Conservation (phyloP, 352 stramenopile genomes). For the Phytophthora foliorum region DNA sequence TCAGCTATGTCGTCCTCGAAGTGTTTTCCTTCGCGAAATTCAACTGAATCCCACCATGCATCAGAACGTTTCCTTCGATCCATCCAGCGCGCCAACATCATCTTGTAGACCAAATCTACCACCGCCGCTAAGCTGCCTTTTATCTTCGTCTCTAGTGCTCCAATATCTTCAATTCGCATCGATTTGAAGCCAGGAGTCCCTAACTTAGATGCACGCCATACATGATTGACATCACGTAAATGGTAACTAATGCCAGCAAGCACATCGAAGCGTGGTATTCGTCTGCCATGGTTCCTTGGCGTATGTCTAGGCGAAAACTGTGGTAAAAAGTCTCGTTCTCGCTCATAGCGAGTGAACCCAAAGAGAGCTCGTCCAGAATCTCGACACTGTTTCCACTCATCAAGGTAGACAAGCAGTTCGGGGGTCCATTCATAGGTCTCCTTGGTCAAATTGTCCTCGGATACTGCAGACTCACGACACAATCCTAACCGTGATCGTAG, state of each 20-base stretch:
- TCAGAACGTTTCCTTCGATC: slow-evolving; percentile 28
- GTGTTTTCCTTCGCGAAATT: slow-evolving; percentile 9
- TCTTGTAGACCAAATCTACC: slow-evolving; percentile 54
- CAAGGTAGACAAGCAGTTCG: slow-evolving; percentile 53
- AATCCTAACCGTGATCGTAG: slow-evolving; percentile 26
- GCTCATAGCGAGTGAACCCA: slow-evolving; percentile 42
- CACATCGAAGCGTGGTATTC: slow-evolving; percentile 35
- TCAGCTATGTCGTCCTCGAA: background rate
- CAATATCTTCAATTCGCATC: slow-evolving; percentile 51
- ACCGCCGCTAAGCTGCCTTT: slow-evolving; percentile 46
- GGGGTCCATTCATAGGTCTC: slow-evolving; percentile 57
- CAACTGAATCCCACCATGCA: slow-evolving; percentile 30
- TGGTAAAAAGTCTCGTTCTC: slow-evolving; percentile 28
- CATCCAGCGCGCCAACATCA: slow-evolving; percentile 62
- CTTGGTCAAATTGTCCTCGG: slow-evolving; percentile 41
- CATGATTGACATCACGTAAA: slow-evolving; percentile 21
- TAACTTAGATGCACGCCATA: slow-evolving; percentile 42
- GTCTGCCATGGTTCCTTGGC: background rate
- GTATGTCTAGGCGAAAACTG: slow-evolving; percentile 12
- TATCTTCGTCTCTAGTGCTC: slow-evolving; percentile 50
- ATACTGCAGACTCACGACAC: slow-evolving; percentile 1
- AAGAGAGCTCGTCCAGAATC: background rate
- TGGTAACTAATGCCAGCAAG: slow-evolving; percentile 42
- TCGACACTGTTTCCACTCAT: slow-evolving; percentile 46
- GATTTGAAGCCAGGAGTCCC: slow-evolving; percentile 24